Conservation (phyloP, 441 rosid genomes). For the Raphanus hybrid region DNA sequence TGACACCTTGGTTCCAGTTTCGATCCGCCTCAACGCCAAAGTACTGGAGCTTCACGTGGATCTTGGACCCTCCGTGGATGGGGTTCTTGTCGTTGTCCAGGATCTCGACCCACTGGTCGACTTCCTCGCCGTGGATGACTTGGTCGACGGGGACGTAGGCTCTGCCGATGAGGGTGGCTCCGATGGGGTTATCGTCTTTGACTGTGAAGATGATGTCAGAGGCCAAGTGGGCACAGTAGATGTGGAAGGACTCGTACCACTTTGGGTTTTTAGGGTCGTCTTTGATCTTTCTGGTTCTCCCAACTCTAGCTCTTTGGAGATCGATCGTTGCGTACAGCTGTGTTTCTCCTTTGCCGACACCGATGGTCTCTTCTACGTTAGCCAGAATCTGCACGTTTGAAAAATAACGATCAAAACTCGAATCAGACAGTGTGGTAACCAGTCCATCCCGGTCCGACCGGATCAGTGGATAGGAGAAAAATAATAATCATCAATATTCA, state of each 20-base stretch:
- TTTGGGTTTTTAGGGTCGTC: slow-evolving; percentile 52
- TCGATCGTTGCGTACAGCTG: no score
- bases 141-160: slow-evolving; percentile 82
- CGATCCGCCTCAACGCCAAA: slow-evolving; percentile 71
- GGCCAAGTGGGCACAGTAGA: slow-evolving; percentile 89
- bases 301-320: no score
- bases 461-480: no score
- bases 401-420: no score
- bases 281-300: no score
- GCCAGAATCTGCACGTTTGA: no score
- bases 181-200: slow-evolving; percentile 90
- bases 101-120: slow-evolving; percentile 86
- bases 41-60: slow-evolving; percentile 85
- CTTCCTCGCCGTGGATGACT: slow-evolving; percentile 70
- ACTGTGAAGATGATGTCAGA: slow-evolving; percentile 82
- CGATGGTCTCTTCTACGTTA: no score
- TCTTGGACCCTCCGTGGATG: slow-evolving; percentile 64
- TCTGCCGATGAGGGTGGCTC: slow-evolving; percentile 91
- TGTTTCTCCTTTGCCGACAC: no score
- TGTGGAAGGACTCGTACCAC: slow-evolving; percentile 96
- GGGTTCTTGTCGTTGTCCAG: slow-evolving; percentile 73
- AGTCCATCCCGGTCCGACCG: no score
- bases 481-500: no score
- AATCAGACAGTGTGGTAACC: no score
- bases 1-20: slow-evolving; percentile 72